Base-by-base conservation (phyloP, 164 flowering plant genomes). In the Vitis amurensis region DNA sequence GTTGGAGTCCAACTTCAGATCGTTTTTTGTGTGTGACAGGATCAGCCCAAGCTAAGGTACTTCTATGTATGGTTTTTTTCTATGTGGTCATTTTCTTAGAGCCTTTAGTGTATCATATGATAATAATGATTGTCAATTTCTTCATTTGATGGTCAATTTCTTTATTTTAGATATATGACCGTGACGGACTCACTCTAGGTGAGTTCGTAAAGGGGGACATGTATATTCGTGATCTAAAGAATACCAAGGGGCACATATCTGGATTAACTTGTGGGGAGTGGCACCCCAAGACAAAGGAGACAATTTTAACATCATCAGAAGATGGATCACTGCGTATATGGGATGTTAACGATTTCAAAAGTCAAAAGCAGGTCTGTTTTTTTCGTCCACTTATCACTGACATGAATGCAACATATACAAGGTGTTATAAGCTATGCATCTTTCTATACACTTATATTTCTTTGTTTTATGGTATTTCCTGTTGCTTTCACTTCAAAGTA, bases 1-100 rank as follows among this genome's bases (percentile, higher is more conserved):
- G 99, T 79, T 96, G 98, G 99, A 96, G 99, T 83, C 99, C 99
- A n/a, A 85, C 95, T 2, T 76, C 97, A 0, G 99, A 91, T 63
- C 81, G 85, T 3, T 92, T 96, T 78, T 69, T 96, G 72, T 96
- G 99, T 72, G 95, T 92, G 5, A 89, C 97, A 66, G 98, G 97
- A 12, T 93, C 99, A 19, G 99, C 99, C 44, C 95, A 89, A 79
- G 99, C 98, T 64, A 94, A 96, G 97, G 98, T 95, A 62, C 57
- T 16, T 62, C 8, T 63, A n/a, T 10, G n/a, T 59, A 15, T 63
- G 47, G 30, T 11, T 47, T 51, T 16, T 48, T 9, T 58, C 50
- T 51, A 51, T 49, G 2, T 19, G 50, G 17, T 48, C 3, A 9
- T 71, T 64, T 66, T 3, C 57, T 17, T 23, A 23, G 49, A 16